phyloP scores from a whole-genome alignment of 2,329 filamentous ascomycete genomes.

The Fusarium palustre region DNA sequence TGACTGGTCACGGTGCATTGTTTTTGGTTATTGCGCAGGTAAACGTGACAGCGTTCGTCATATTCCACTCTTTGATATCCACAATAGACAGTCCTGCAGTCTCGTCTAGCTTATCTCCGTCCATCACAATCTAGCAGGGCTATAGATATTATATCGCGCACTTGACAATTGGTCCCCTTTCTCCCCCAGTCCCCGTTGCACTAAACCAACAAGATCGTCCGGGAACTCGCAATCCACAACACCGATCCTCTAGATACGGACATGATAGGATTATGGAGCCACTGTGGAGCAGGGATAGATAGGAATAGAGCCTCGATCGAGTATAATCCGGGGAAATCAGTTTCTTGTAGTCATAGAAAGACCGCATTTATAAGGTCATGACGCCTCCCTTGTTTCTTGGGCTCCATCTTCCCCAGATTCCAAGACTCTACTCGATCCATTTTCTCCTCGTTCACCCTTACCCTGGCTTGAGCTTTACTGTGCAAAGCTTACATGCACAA shows the following conservation, averaged over 20 bases:
- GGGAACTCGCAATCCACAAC: background rate
- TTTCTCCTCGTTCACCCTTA: background rate
- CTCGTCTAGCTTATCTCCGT: background rate
- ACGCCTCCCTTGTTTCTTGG: conserved; percentile 1
- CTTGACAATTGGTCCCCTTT: background rate
- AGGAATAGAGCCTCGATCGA: conserved; percentile 12
- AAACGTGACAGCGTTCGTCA: background rate
- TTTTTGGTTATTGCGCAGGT: background rate
- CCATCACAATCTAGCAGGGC: background rate
- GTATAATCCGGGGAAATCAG: conserved; percentile 34
- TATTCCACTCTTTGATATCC: background rate
- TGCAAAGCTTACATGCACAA: background rate
- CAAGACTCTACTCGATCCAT: background rate
- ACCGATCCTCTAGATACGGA: background rate
- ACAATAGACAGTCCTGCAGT: background rate
- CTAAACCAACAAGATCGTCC: background rate
- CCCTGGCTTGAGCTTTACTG: background rate
- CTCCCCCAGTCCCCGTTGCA: background rate
- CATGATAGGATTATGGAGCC: conserved; percentile 22
- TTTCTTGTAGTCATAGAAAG: conserved; percentile 31
- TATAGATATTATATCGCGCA: conserved; percentile 9
- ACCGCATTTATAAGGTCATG: conserved; percentile 16
- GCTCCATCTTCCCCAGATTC: conserved; percentile 33
- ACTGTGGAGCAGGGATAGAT: conserved; percentile 16
- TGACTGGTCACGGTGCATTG: background rate